These are phyloP conservation scores for Lecanosticta acicola DNA, from an alignment of 2,329 filamentous ascomycete species.

Conservation along the genomic window DNA sequence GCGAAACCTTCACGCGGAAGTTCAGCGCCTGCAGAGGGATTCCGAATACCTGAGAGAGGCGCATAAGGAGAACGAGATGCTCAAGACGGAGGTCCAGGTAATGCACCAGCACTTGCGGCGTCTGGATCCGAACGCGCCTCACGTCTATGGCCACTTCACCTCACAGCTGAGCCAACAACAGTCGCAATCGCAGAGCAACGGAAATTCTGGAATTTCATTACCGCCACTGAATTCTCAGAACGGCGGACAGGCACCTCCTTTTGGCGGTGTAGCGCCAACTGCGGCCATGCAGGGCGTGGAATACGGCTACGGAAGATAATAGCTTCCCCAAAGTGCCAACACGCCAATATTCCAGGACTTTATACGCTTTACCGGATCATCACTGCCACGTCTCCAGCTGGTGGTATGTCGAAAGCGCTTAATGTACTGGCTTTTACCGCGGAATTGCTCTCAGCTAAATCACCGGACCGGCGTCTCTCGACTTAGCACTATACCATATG, in stretches of 20 bases:
- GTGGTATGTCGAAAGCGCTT: background rate
- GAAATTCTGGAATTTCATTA: conserved; percentile 29
- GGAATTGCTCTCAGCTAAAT: background rate
- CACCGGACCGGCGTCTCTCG: conserved; percentile 9
- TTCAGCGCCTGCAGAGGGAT: conserved; percentile 40
- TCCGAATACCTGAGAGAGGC: conserved; percentile 40
- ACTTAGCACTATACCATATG: conserved; percentile 22
- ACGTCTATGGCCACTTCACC: conserved; percentile 46
- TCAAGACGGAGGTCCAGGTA: conserved; percentile 43
- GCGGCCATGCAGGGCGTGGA: conserved; percentile 48
- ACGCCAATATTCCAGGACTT: conserved; percentile 2
- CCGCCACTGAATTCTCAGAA: conserved; percentile 30
- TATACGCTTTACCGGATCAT: too few species aligned
- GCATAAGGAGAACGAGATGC: conserved; percentile 43
- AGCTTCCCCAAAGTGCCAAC: background rate
- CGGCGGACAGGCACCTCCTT: conserved; percentile 18
- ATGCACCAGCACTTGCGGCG: conserved; percentile 44
- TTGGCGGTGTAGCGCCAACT: conserved; percentile 30
- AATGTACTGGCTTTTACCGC: conserved; percentile 2
- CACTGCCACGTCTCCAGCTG: background rate
- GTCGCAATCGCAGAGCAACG: conserved; percentile 29
- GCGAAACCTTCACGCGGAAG: conserved; percentile 36
- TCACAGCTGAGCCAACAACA: conserved; percentile 38
- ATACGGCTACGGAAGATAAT: conserved; percentile 31
- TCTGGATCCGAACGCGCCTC: conserved; percentile 41